Percentiles rank a stretch among this genome's conserved stretches.
phyloP scores from a whole-genome alignment of 2,329 filamentous ascomycete genomes.

The Exophiala alcalophila region DNA sequence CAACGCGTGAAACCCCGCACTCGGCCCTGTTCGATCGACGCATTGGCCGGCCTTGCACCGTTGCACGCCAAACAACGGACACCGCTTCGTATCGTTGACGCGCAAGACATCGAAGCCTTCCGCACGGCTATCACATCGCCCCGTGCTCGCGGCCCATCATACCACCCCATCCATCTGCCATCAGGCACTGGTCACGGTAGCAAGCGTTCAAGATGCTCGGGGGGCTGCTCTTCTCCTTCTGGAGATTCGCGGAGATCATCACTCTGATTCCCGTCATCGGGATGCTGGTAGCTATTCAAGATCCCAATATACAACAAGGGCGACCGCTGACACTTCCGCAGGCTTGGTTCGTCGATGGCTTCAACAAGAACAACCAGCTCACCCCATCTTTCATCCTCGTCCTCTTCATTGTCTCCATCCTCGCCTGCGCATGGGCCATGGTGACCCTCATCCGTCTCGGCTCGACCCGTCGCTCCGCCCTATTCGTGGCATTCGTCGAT shows the following conservation, averaged over 20 bases:
- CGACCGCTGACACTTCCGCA: conserved; percentile 28
- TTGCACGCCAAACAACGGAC: background rate
- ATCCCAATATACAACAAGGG: too few relatives aligned
- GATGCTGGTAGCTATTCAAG: conserved; percentile 49
- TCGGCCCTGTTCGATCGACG: background rate
- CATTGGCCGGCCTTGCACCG: background rate
- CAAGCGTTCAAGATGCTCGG: conserved; percentile 46
- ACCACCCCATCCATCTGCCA: background rate
- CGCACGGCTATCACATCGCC: conserved; percentile 3
- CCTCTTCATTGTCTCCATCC: conserved; percentile 62
- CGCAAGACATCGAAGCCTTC: background rate
- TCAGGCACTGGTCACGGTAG: background rate
- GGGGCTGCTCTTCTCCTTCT: conserved; percentile 60
- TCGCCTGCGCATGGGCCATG: conserved; percentile 60
- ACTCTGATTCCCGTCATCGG: conserved; percentile 62
- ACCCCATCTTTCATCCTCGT: conserved; percentile 61
- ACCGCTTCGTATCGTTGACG: conserved; percentile 1
- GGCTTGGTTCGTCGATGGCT: conserved; percentile 61
- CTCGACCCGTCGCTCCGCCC: conserved; percentile 56
- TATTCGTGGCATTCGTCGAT: conserved; percentile 61
- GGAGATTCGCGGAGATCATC: conserved; percentile 59
- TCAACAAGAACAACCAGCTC: conserved; percentile 54
- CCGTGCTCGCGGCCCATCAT: conserved; percentile 1
- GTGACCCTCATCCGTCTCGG: conserved; percentile 60
- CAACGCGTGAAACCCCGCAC: conserved; percentile 3